Evolutionary conservation across 345 rosid species (phyloP), one percentile per base, ranked within the genome.

Genomic region (Jatropha curcas): DNA sequence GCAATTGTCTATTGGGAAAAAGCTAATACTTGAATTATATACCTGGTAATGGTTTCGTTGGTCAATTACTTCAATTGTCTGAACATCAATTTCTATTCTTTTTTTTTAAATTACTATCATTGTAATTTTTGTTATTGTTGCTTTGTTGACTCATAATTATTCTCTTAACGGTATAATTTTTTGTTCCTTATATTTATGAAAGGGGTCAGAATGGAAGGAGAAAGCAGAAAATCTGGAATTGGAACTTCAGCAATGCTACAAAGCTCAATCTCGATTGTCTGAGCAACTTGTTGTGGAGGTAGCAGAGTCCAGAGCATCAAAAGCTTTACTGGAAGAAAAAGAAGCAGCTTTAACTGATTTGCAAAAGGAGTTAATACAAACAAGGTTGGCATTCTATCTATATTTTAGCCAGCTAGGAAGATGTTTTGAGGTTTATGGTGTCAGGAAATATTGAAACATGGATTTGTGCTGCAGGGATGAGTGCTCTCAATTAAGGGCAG

Each of bases 131-230:
- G 11, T 39, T 39, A 43, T 24, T 5, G 4, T 67, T 14, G 5
- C 53, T 48, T 19, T 33, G 3, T 31, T 19, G 56, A 27, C 11
- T 7, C 43, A 9, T 27, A 17, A 11, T 45, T 58, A 7, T 48
- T 5, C 25, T n/a, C 53, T 62, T 62, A 25, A 31, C 24, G 43
- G 57, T 30, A 14, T 53, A 28, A 37, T 34, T 67, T 75, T 41
- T 7, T 25, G 51, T 37, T 37, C 30, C 31, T 63, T 63, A 11
- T 79, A 70, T 48, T n/a, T 7, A 48, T 1, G 53, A 0, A 74
- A 92, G 99, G 90, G 97, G 4, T 91, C 91, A 0, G 99, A 95
- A 74, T 92, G 99, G 99, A 91, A 92, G 72, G 99, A 95, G 81
- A 95, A 95, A 71, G 86, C 90, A 11, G 94, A 92, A 65, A 86